phyloP scores from a whole-genome alignment of 139 green algal genomes.

The Chlamydomonas asymmetrica region DNA sequence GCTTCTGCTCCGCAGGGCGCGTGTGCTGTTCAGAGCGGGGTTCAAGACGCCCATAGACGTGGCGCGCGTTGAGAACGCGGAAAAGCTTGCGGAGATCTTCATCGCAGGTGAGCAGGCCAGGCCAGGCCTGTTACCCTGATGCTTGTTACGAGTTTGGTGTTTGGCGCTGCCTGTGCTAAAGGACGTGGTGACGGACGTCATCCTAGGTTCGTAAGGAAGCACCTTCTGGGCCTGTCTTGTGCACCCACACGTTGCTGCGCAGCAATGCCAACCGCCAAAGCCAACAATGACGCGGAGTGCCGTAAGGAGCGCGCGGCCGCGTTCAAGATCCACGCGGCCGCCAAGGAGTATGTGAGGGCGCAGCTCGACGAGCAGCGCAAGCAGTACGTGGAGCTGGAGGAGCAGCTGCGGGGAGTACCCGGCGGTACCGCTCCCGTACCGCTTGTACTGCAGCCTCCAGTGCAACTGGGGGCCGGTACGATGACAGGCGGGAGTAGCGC shows the following conservation, averaged over 20 bases:
- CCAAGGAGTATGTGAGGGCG: slow-evolving; percentile 53
- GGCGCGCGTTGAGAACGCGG: too few species aligned
- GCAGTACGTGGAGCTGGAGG: slow-evolving; percentile 35
- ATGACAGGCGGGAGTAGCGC: not conserved
- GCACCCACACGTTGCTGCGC: too few species aligned
- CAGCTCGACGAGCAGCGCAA: too few species aligned
- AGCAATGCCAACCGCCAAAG: not conserved
- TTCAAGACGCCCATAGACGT: slow-evolving; percentile 72
- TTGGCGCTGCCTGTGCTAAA: not conserved
- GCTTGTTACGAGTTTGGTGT: too few species aligned
- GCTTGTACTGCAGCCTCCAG: not conserved
- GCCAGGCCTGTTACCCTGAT: too few species aligned
- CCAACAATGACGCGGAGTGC: slow-evolving; percentile 18
- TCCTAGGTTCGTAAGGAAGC: not conserved
- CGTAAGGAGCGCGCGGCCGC: slow-evolving; percentile 31
- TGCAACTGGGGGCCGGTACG: too few species aligned
- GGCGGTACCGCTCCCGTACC: not conserved
- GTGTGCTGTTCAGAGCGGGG: slow-evolving; percentile 79
- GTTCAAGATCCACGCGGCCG: slow-evolving; percentile 52
- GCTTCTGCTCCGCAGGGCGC: slow-evolving; percentile 39
- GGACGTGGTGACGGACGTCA: not conserved
- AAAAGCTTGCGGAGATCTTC: too few species aligned
- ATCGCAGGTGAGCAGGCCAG: slow-evolving; percentile 3
- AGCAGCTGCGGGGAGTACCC: slow-evolving; percentile 18
- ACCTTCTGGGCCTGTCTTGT: too few species aligned